phyloP scores from a whole-genome alignment of 2,329 filamentous ascomycete species.

The Drechslerella stenobrocha region DNA sequence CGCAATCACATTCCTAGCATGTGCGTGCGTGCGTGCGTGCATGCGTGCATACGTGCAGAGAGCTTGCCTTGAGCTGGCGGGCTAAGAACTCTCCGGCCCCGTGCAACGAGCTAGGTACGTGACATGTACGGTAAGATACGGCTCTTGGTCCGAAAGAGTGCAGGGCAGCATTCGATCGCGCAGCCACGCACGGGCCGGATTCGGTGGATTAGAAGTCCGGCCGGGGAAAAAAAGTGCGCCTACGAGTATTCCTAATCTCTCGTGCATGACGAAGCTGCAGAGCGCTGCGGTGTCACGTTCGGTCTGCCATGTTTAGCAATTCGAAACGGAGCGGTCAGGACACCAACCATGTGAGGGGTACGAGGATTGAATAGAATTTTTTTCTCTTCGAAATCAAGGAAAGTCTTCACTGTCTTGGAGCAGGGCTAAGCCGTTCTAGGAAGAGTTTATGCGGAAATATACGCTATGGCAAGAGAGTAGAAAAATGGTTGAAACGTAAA shows the following conservation, averaged over 20 bases:
- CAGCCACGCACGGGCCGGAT: background rate
- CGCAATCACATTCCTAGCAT: conserved; percentile 9
- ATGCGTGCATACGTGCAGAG: no score
- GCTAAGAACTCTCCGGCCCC: background rate
- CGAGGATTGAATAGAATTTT: background rate
- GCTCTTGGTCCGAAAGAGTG: no score
- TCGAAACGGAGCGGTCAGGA: conserved; percentile 4
- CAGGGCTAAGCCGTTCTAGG: background rate
- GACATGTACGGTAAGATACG: no score
- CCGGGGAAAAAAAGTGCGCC: background rate
- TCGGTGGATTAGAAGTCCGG: background rate
- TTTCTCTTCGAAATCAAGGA: background rate
- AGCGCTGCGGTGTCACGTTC: background rate
- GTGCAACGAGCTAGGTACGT: no score
- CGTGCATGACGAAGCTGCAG: background rate
- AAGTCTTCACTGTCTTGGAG: background rate
- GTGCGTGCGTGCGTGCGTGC: no score
- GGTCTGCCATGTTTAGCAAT: background rate
- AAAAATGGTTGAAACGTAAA: no score
- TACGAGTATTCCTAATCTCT: background rate
- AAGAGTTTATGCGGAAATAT: background rate
- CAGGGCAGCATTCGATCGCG: no score
- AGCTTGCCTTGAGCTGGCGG: no score
- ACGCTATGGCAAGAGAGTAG: no score
- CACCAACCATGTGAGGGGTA: background rate